A percentile compares a stretch with the other conserved stretches of the same genome.
These are phyloP conservation scores for Candida pseudofarinosa DNA, from an alignment of 805 yeast genomes.

Conservation along the genomic window DNA sequence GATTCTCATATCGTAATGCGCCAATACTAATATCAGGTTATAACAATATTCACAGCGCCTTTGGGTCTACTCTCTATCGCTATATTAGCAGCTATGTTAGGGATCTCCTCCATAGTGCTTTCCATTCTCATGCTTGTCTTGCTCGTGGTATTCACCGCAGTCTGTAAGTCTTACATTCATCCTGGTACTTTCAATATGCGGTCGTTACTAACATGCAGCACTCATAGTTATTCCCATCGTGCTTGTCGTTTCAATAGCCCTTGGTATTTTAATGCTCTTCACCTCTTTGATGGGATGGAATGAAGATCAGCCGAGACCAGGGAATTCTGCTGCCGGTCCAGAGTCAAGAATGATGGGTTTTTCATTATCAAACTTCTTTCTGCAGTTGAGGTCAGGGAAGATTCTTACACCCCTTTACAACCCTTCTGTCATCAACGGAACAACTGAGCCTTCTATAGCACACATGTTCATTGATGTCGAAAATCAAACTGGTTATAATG, in stretches of 20 bases:
- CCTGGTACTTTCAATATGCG: background rate
- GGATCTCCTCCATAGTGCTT: slow-evolving; percentile 11
- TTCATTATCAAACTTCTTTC: background rate
- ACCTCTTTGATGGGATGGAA: background rate
- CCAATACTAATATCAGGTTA: background rate
- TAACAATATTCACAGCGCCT: background rate
- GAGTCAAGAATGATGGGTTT: background rate
- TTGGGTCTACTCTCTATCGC: background rate
- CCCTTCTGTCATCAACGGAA: background rate
- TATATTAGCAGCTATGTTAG: slow-evolving; percentile 8
- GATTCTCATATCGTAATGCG: background rate
- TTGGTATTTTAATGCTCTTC: slow-evolving; percentile 1
- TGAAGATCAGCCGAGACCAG: slow-evolving; percentile 3
- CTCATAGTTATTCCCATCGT: slow-evolving; percentile 2
- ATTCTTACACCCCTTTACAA: background rate
- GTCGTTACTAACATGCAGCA: background rate
- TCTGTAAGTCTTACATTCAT: slow-evolving; percentile 9
- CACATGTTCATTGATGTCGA: background rate
- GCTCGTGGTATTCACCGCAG: slow-evolving; percentile 7
- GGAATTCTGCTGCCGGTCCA: background rate
- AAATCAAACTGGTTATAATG: background rate
- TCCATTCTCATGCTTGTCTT: slow-evolving; percentile 7
- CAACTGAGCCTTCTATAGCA: background rate
- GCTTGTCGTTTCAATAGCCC: background rate
- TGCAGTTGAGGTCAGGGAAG: background rate